Evolutionary conservation across 148 eudicot species (phyloP), one percentile per base, ranked within the genome.

Genomic region (Chenopodium quinoa): DNA sequence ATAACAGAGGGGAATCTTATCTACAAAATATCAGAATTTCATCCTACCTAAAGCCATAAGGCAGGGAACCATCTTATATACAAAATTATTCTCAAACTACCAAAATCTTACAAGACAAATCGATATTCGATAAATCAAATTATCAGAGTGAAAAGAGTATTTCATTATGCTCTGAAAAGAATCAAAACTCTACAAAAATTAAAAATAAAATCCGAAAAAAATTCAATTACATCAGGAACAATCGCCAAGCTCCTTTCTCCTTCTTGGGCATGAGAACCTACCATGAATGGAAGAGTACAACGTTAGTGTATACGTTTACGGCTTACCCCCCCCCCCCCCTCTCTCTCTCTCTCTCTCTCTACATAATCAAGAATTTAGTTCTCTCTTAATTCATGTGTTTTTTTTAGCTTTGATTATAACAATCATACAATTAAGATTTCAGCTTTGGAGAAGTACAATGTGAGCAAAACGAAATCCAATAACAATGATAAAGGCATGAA

Each of bases 211-310:
- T 3, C 4, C 25, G 22, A 22, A 12, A n/a, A 4, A 62, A 5
- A 62, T n/a, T 20, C 25, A 20, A 62, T 5, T 22, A 7, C 4
- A 23, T 62, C 27, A 5, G 66, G n/a, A 62, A 20, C 66, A 5
- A 20, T 62, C 25, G 11, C 66, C 66, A 62, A 62, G 66, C 66
- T 62, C 62, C 62, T 16, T 56, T 56, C 20, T 56, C 62, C 62
- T 56, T 56, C 73, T 34, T 10, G 10, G 44, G 73, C 73, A 70
- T 56, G 47, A 34, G 27, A 19, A 70, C 73, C 73, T 70, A 70
- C 4, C 73, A 32, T 70, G 19, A 12, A 70, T 70, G 25, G 44
- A 34, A 29, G 22, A 14, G 73, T 70, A 32, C 66, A 62, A 40
- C 44, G 8, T 40, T 40, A 40, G 44, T 40, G 44, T 40, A 40